Base-by-base conservation (phyloP, 139 green algal species). In the Auxenochlorella pyrenoidosa region DNA sequence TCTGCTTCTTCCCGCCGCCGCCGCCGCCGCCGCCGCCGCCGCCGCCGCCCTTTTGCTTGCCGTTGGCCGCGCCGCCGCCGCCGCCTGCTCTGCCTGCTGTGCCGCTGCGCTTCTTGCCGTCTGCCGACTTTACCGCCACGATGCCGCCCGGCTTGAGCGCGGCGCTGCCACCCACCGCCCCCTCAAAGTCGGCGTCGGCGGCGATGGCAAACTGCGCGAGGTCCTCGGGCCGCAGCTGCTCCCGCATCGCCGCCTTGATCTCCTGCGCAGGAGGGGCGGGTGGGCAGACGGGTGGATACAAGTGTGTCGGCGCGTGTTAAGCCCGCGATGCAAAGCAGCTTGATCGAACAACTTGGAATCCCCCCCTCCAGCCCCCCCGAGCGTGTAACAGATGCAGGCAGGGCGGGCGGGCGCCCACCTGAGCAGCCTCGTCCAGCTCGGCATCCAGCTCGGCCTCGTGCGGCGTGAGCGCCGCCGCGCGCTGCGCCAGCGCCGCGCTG, bases 371-470 rank as follows among this genome's bases (percentile, higher is more conserved):
- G n/a, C n/a, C n/a, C n/a, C n/a, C n/a, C n/a, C n/a, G n/a, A n/a
- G n/a, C n/a, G n/a, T n/a, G n/a, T n/a, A n/a, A n/a, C n/a, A n/a
- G n/a, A n/a, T n/a, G n/a, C n/a, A n/a, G n/a, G 78, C 2, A 0
- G 2, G 40, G 73, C 18, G 1, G 41, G 73, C 32, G n/a, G n/a
- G n/a, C n/a, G n/a, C 87, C 81, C 44, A 89, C 88, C 81, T 89
- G 41, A 3, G 96, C 96, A 6, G 91, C 96, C 71, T 96, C 95
- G 70, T 98, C 93, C 63, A 99, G 91, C 78, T 98, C 96, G 30
- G 94, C 92, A 36, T 99, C 95, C 75, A 98, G 75, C 24, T 92
- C 86, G 3, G 87, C 79, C 43, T 85, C 92, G 79, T 96, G 93
- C 19, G 94, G 91, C 44, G 72, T 73, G 82, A 97, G 51, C 41